Percentiles rank a stretch among this genome's conserved stretches.
phyloP scores from a whole-genome alignment of 495 filamentous ascomycete genomes.

The Annulohypoxylon stygium region DNA sequence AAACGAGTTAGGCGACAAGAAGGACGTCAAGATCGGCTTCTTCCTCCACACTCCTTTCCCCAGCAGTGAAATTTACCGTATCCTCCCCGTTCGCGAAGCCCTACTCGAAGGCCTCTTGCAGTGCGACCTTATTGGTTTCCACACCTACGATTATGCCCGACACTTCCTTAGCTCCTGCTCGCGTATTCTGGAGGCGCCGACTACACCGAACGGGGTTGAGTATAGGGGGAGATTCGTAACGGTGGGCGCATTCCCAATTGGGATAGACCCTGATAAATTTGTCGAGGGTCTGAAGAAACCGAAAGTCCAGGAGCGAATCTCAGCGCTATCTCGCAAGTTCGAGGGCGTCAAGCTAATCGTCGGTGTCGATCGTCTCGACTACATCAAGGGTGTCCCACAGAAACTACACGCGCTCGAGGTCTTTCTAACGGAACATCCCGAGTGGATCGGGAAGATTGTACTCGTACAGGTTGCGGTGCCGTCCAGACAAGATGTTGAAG shows the following conservation, averaged over 20 bases:
- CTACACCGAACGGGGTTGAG: conserved; percentile 86
- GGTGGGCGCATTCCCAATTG: conserved; percentile 89
- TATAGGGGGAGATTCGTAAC: conserved; percentile 79
- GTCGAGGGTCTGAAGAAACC: conserved; percentile 84
- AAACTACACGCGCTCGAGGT: conserved; percentile 92
- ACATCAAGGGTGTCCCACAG: conserved; percentile 96
- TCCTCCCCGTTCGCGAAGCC: conserved; percentile 87
- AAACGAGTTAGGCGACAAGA: conserved; percentile 77
- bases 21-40: conserved; percentile 91
- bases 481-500: conserved; percentile 91
- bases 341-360: conserved; percentile 90
- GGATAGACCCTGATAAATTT: conserved; percentile 97
- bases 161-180: conserved; percentile 92
- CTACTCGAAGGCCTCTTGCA: conserved; percentile 83
- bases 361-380: conserved; percentile 92
- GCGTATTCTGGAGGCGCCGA: conserved; percentile 78
- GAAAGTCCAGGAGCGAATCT: conserved; percentile 83
- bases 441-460: conserved; percentile 90
- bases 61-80: conserved; percentile 90
- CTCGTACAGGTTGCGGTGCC: conserved; percentile 95
- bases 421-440: conserved; percentile 91
- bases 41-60: conserved; percentile 97
- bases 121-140: conserved; percentile 91
- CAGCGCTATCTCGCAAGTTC: conserved; percentile 81
- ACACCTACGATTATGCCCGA: conserved; percentile 92